Evolutionary conservation across 345 rosid species (phyloP).

Genomic region (Camelina hispida): DNA sequence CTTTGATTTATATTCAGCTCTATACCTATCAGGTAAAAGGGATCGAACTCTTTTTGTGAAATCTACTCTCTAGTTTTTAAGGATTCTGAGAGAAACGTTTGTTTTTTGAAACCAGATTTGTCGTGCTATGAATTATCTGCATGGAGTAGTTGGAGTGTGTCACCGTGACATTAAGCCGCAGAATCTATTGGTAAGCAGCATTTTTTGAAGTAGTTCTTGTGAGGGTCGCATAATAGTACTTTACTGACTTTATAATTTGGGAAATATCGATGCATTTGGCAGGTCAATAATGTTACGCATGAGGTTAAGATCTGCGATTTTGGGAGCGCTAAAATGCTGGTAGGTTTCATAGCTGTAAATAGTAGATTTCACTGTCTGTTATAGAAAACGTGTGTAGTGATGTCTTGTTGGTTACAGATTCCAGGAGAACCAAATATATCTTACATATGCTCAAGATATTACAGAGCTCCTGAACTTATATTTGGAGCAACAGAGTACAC

Average conservation of each 20-base stretch:
- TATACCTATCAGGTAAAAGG: constrained; percentile 82
- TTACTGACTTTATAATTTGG: not conserved
- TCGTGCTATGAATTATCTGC: constrained; percentile 93
- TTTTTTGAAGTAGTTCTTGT: constrained; percentile 12
- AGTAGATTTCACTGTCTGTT: not conserved
- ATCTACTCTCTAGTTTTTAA: not conserved
- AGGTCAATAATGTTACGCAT: constrained; percentile 93
- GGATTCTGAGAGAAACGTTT: not conserved
- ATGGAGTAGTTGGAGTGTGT: constrained; percentile 85
- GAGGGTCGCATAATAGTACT: not conserved
- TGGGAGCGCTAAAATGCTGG: constrained; percentile 96
- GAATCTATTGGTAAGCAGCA: constrained; percentile 71
- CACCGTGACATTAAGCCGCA: constrained; percentile 99
- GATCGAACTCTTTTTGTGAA: not conserved
- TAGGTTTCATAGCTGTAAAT: constrained; percentile 41
- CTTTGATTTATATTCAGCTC: constrained; percentile 90
- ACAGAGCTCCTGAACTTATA: constrained; percentile 96
- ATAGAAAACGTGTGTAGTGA: constrained; percentile 27
- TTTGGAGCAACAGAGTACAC: constrained; percentile 98
- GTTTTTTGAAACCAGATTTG: constrained; percentile 64
- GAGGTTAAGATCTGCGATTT: constrained; percentile 94
- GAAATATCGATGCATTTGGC: constrained; percentile 15
- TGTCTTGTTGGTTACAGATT: constrained; percentile 53
- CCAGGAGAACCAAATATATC: constrained; percentile 90
- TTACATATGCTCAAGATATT: constrained; percentile 92